These are phyloP conservation scores for Aspergillus mulundensis DNA, from an alignment of 495 filamentous ascomycete genomes.

Conservation along the genomic window DNA sequence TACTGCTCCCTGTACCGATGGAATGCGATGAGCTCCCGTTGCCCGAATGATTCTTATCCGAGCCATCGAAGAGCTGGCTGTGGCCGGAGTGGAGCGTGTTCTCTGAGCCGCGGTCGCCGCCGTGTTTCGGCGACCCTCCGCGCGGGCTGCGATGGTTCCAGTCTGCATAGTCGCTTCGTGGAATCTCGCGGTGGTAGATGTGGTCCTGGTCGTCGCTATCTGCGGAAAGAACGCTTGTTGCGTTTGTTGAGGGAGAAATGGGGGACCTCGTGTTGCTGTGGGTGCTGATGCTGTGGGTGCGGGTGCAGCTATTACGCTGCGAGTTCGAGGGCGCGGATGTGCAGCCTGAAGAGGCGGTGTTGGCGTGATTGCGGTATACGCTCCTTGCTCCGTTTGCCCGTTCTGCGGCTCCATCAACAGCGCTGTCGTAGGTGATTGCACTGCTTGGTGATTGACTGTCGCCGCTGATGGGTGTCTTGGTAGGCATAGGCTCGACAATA, in stretches of 20 bases:
- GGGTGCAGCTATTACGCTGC: slow-evolving; percentile 41
- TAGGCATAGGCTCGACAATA: slow-evolving; percentile 20
- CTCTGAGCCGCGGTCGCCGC: slow-evolving; percentile 1
- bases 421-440: slow-evolving; percentile 16
- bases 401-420: slow-evolving; percentile 22
- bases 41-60: slow-evolving; percentile 26
- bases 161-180: slow-evolving; percentile 25
- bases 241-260: slow-evolving; percentile 49
- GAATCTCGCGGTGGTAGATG: slow-evolving; percentile 21
- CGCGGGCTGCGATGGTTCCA: slow-evolving; percentile 10
- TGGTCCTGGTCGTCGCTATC: slow-evolving; percentile 45
- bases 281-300: slow-evolving; percentile 41
- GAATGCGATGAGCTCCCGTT: slow-evolving; percentile 29
- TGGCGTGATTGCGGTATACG: slow-evolving; percentile 30
- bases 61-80: slow-evolving; percentile 16
- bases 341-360: slow-evolving; percentile 36
- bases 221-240: slow-evolving; percentile 47
- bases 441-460: slow-evolving; percentile 6
- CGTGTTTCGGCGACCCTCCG: slow-evolving; percentile 16
- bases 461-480: slow-evolving; percentile 1
- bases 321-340: slow-evolving; percentile 36
- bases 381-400: slow-evolving; percentile 31
- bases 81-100: slow-evolving; percentile 7
- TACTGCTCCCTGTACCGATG: slow-evolving; percentile 30
- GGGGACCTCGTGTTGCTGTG: slow-evolving; percentile 44